Evolutionary conservation across 306 rosid genomes (phyloP).

Genomic region (Quercus cerris): DNA sequence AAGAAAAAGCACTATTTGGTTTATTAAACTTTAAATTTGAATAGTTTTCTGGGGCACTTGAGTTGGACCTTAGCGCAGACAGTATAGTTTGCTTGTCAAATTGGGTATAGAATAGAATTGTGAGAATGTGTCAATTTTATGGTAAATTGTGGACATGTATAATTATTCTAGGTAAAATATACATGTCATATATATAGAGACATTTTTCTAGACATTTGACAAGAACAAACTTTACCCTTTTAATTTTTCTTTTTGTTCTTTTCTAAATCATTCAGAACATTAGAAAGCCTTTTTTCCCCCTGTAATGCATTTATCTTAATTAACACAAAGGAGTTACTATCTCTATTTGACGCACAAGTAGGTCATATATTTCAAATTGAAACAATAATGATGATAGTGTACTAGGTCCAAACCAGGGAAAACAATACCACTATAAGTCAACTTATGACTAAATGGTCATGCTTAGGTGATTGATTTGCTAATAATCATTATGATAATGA

Average conservation of each 20-base stretch:
- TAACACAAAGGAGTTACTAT: not conserved
- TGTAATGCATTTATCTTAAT: not conserved
- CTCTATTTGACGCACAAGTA: not conserved
- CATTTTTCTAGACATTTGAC: slow-evolving; percentile 5
- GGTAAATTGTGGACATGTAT: not conserved
- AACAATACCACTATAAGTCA: slow-evolving; percentile 4
- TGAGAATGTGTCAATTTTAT: not conserved
- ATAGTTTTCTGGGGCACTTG: not conserved
- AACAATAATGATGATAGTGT: not conserved
- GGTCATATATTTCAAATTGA: not conserved
- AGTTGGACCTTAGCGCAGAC: not conserved
- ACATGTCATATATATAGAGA: not conserved
- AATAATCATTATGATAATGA: not conserved
- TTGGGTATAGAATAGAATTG: not conserved
- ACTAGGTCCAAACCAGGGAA: not conserved
- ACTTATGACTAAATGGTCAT: not conserved
- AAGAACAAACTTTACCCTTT: not conserved
- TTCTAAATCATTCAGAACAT: not conserved
- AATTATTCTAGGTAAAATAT: too few species aligned
- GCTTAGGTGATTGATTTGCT: not conserved
- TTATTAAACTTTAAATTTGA: not conserved
- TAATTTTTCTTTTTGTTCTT: not conserved
- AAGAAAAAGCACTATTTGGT: slow-evolving; percentile 1
- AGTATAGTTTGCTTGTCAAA: slow-evolving; percentile 2
- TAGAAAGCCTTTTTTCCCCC: not conserved